Percentiles rank a stretch among this genome's conserved stretches.
Evolutionary conservation across 805 yeast genomes (phyloP).

Genomic region (Metschnikowia arizonensis): DNA sequence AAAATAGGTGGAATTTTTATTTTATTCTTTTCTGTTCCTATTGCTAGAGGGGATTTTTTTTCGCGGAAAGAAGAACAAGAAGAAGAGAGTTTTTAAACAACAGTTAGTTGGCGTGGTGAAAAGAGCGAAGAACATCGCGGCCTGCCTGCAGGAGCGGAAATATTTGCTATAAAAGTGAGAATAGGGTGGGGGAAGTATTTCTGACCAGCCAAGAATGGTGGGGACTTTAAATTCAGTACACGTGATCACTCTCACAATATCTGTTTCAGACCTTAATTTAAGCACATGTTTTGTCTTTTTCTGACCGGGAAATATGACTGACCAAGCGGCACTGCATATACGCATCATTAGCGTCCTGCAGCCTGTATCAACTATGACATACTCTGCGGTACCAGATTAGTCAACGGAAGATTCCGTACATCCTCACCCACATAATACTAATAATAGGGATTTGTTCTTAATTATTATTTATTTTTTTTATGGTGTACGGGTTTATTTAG

Average conservation of each 20-base stretch:
- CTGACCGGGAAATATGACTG: background rate
- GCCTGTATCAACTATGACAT: background rate
- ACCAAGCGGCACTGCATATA: conserved; percentile 5
- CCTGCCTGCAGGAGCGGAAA: background rate
- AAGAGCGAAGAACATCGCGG: conserved; percentile 3
- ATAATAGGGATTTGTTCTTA: too few species aligned
- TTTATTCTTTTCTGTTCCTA: too few species aligned
- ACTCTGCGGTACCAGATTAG: too few species aligned
- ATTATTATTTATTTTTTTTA: too few species aligned
- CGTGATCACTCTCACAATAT: background rate
- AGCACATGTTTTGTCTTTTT: too few species aligned
- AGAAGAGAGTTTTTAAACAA: background rate
- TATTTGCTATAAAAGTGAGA: background rate
- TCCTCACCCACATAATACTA: too few species aligned
- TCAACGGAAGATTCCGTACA: too few species aligned
- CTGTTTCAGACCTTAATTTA: background rate
- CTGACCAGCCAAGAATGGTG: background rate
- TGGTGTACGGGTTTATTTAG: too few species aligned
- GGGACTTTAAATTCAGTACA: background rate
- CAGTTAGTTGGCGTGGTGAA: too few species aligned
- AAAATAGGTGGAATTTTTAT: too few species aligned
- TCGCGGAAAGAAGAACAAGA: too few species aligned
- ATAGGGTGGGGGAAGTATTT: background rate
- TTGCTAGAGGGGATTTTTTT: too few species aligned
- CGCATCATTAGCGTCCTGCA: background rate